Evolutionary conservation across 2,329 filamentous ascomycete species (phyloP).

Genomic region (Amauroascus verrucosus): DNA sequence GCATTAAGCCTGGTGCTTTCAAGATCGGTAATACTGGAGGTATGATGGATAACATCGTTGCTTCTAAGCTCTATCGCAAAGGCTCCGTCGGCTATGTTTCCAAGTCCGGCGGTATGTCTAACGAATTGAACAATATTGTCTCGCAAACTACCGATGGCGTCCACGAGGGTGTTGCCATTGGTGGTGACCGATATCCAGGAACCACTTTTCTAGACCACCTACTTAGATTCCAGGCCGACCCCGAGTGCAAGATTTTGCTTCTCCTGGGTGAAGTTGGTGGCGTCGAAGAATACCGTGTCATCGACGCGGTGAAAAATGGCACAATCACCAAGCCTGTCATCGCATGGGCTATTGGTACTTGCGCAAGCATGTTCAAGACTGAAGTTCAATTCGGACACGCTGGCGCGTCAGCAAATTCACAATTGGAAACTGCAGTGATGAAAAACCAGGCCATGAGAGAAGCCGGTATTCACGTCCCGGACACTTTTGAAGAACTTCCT

Average conservation of each 20-base stretch:
- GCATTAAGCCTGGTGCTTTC: constrained; percentile 98
- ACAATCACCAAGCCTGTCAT: constrained; percentile 97
- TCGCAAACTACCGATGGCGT: constrained; percentile 94
- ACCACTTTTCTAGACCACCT: constrained; percentile 99
- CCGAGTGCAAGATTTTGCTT: constrained; percentile 93
- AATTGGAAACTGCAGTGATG: constrained; percentile 88
- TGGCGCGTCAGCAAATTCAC: constrained; percentile 96
- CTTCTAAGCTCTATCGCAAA: constrained; percentile 99
- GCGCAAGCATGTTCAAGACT: constrained; percentile 99
- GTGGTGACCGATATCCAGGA: constrained; percentile 96
- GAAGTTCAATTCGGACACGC: constrained; percentile 99
- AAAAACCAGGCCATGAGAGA: constrained; percentile 98
- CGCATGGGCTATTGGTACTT: constrained; percentile 98
- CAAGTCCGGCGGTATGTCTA: constrained; percentile 99
- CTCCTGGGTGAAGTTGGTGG: constrained; percentile 97
- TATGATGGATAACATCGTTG: constrained; percentile 99
- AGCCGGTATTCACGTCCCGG: constrained; percentile 85
- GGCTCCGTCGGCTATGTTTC: constrained; percentile 98
- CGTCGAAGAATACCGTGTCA: constrained; percentile 99
- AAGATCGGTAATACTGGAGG: constrained; percentile 99
- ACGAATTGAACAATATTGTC: constrained; percentile 99
- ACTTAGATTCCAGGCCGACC: constrained; percentile 90
- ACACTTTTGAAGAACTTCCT: constrained; percentile 95
- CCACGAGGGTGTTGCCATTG: constrained; percentile 97
- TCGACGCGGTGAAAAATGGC: constrained; percentile 91